Percentiles rank a stretch among this genome's conserved stretches.
Evolutionary conservation across 495 filamentous ascomycete genomes (phyloP).

Genomic region (Halenospora varia): DNA sequence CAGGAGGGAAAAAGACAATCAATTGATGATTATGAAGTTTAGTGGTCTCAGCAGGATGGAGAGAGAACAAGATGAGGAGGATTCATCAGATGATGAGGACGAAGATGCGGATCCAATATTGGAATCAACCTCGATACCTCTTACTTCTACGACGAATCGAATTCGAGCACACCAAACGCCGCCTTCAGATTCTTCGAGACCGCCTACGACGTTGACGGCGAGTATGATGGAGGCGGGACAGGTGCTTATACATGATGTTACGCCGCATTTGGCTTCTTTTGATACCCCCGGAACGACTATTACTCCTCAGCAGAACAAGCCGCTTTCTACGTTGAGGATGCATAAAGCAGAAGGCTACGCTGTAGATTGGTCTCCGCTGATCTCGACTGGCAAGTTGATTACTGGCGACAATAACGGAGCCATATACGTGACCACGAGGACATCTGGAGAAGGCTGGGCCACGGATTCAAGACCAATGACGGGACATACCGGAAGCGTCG

Average conservation of each 20-base stretch:
- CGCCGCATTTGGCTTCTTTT: constrained; percentile 79
- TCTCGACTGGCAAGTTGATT: constrained; percentile 71
- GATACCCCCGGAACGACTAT: constrained; percentile 80
- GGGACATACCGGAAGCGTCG: constrained; percentile 79
- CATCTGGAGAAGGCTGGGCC: constrained; percentile 81
- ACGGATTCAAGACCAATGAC: constrained; percentile 76
- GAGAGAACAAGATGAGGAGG: constrained; percentile 52
- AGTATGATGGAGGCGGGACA: constrained; percentile 86
- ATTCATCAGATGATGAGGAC: constrained; percentile 64
- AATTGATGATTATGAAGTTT: constrained; percentile 92
- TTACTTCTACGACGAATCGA: constrained; percentile 84
- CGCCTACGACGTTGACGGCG: constrained; percentile 78
- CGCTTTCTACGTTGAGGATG: constrained; percentile 78
- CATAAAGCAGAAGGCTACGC: constrained; percentile 94
- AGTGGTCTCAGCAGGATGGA: constrained; percentile 87
- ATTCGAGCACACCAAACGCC: constrained; percentile 79
- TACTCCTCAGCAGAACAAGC: constrained; percentile 76
- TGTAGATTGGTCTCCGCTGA: constrained; percentile 84
- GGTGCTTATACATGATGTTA: constrained; percentile 90
- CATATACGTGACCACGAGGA: constrained; percentile 83
- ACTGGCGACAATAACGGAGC: constrained; percentile 88
- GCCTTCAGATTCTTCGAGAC: constrained; percentile 60
- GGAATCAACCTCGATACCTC: constrained; percentile 82
- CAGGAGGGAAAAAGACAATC: constrained; percentile 73
- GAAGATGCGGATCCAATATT: constrained; percentile 90